Evolutionary conservation across 352 stramenopile species (phyloP), one percentile per base, ranked within the genome.

Genomic region (Globisporangium spiculum): DNA sequence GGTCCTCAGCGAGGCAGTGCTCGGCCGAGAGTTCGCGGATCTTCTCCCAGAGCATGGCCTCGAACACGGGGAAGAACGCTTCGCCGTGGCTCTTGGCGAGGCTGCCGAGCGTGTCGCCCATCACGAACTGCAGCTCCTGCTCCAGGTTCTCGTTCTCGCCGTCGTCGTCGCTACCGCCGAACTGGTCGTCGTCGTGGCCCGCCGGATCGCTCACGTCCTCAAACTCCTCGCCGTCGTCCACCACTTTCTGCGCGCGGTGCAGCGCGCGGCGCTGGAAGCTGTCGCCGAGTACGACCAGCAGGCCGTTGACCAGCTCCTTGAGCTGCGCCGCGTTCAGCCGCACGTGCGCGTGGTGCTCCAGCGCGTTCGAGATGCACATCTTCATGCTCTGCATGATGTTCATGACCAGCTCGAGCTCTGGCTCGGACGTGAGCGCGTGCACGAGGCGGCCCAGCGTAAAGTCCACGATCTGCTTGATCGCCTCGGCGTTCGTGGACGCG

Each of bases 311-410:
- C 3, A 94, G 68, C 61, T 96, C 84, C 44, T 69, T 61, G 24
- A 94, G 66, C 68, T 96, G 88, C 5, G 86, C 84, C 18, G 91
- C 84, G 62, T 96, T 93, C 16, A 96, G 71, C 32, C 73, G 64
- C 18, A 91, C 69, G 56, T 70, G 69, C 1, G 76, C 66, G 52
- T 91, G 78, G 4, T 74, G 48, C 26, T 70, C 70, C 1, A 80
- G 77, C 4, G 84, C 81, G 66, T 90, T 67, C 34, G 66, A 66
- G 2, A 96, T 73, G 32, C 83, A 93, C 16, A 78, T 77, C 44
- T 84, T 92, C 82, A 96, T 94, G 70, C 80, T 92, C 71, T 96
- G 85, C 81, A 96, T 93, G 67, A 96, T 93, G 65, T 60, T 91
- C 67, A 94, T 77, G 12, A 94, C 86, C 41, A 96, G 73, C 60